Conservation (phyloP, 495 filamentous ascomycete species). For the Immersiella caudata region DNA sequence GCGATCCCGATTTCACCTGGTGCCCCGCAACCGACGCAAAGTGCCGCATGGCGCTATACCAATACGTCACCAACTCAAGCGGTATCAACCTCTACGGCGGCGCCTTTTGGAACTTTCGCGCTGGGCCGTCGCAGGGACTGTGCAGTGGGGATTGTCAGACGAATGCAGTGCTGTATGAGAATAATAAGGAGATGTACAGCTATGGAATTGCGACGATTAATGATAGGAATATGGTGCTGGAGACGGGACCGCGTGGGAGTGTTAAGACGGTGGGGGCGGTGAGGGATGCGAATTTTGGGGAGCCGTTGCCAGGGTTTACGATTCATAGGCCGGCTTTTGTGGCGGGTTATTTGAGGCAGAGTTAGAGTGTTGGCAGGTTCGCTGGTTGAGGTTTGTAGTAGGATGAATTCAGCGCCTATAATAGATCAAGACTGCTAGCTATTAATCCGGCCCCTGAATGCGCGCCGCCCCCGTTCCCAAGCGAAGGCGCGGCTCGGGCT, state of each 20-base stretch:
- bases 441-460: too few species aligned
- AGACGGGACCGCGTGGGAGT: slow-evolving; percentile 17
- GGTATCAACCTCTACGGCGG: slow-evolving; percentile 51
- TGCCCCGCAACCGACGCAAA: slow-evolving; percentile 23
- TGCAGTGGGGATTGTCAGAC: slow-evolving; percentile 47
- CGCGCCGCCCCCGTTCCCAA: too few species aligned
- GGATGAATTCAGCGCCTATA: too few species aligned
- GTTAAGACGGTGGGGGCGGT: neutral
- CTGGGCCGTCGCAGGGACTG: slow-evolving; percentile 36
- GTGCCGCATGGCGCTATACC: slow-evolving; percentile 53
- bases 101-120: slow-evolving; percentile 57
- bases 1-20: slow-evolving; percentile 53
- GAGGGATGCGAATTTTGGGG: slow-evolving; percentile 15
- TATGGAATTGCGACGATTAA: slow-evolving; percentile 51
- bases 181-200: slow-evolving; percentile 41
- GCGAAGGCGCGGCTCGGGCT: too few species aligned
- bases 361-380: too few species aligned
- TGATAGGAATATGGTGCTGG: slow-evolving; percentile 46
- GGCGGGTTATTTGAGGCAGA: slow-evolving; percentile 23
- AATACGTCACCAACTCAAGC: slow-evolving; percentile 44
- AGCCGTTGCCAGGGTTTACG: slow-evolving; percentile 9
- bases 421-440: too few species aligned
- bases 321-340: slow-evolving; percentile 10
- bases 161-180: slow-evolving; percentile 44
- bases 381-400: too few species aligned